phyloP scores from a whole-genome alignment of 768 basidiomycete genomes.

The Clitopilus passeckerianus region DNA sequence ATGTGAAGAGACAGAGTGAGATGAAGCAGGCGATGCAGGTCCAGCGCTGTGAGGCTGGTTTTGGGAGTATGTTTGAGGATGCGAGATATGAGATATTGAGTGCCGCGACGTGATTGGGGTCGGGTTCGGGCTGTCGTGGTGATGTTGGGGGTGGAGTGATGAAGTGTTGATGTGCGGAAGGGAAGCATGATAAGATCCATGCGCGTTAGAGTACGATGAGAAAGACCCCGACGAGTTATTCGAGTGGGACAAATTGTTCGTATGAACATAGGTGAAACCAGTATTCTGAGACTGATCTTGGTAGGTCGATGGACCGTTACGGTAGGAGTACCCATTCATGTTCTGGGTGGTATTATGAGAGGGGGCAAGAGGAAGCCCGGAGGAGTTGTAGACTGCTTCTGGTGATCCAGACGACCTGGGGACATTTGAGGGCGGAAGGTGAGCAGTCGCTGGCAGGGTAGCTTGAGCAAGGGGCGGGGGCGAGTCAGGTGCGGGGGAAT shows the following conservation, averaged over 20 bases:
- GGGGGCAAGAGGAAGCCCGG: conserved; percentile 18
- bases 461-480: conserved; percentile 53
- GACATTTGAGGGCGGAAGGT: conserved; percentile 27
- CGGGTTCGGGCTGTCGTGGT: conserved; percentile 16
- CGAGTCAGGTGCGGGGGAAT: conserved; percentile 46
- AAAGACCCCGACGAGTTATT: conserved; percentile 17
- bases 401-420: conserved; percentile 43
- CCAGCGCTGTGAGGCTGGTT: conserved; percentile 27
- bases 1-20: conserved; percentile 42
- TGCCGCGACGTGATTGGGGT: conserved; percentile 44
- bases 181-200: conserved; percentile 18
- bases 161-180: conserved; percentile 18
- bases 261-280: conserved; percentile 33
- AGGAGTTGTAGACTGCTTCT: conserved; percentile 34
- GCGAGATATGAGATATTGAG: conserved; percentile 57
- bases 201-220: conserved; percentile 28
- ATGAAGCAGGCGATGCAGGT: conserved; percentile 47
- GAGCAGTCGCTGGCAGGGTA: conserved; percentile 36
- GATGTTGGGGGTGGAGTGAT: conserved; percentile 11
- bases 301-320: conserved; percentile 37
- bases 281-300: conserved; percentile 35
- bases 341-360: conserved; percentile 15
- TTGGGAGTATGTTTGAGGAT: conserved; percentile 42
- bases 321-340: conserved; percentile 25
- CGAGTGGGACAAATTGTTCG: conserved; percentile 24